Base-by-base conservation (phyloP, 768 basidiomycete genomes). In the Clitopilus hobsonii region DNA sequence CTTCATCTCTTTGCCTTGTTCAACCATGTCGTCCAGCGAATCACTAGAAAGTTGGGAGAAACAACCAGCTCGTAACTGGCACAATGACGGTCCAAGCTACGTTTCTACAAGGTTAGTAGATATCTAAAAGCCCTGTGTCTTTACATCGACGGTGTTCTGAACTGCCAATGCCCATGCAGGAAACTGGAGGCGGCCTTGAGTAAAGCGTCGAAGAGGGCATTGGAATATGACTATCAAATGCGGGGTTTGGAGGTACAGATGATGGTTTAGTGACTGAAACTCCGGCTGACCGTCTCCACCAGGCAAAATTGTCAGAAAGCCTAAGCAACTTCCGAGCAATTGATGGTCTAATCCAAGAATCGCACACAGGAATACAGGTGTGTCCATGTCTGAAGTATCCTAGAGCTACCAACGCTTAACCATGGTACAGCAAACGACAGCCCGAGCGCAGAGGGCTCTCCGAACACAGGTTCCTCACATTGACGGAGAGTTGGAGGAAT, bases 251-350 rank as follows among this genome's bases (percentile, higher is more conserved):
- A 86, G 71, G 85, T 83, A 51, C 38, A 67, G 49, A 60, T 38
- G 51, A 23, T 28, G 32, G 30, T 28, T 25, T 51, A 16, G n/a
- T 51, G 25, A 26, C 18, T 51, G 25, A 22, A 50, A 38, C 20
- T 32, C 52, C n/a, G 52, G 30, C 38, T 58, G 49, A 56, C 25
- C 29, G 28, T 53, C 28, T 24, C 25, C 48, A 50, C 1, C 61
- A 90, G 88, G 76, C 76, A 51, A 82, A 80, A 64, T 77, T 91
- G 22, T 78, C 84, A 36, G 84, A 88, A 60, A 81, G 84, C 63
- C 71, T 91, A 53, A 84, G 84, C 61, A 90, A 90, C 63, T 89
- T 89, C 53, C 75, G 86, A 53, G 84, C 85, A 16, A 84, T 91
- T 57, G 86, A 91, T 59, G 79, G 79, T 57, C 77, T 83, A 23